A percentile compares a stretch with the other conserved stretches of the same genome.
Conservation (phyloP, 108 stramenopile genomes). For the Cyclotella sp. region DNA sequence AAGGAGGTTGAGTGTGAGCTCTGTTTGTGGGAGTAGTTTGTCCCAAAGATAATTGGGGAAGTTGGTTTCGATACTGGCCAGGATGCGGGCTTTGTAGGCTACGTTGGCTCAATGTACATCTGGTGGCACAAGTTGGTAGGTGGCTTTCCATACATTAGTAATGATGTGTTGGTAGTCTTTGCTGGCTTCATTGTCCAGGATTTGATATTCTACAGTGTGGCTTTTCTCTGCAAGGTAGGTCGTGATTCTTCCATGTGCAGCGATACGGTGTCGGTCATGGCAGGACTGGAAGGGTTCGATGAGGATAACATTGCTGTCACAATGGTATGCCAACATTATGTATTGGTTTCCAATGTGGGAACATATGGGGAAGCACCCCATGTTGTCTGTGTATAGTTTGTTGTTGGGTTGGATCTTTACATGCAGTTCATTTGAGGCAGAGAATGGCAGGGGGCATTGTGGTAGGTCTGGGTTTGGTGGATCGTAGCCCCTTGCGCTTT, state of each 20-base stretch:
- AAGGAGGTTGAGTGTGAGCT: neutral
- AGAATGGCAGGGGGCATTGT: too few relatives aligned
- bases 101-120: neutral
- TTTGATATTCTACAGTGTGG: neutral
- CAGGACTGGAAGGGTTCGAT: neutral
- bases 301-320: neutral
- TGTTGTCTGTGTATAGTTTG: too few relatives aligned
- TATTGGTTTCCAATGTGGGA: neutral
- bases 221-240: neutral
- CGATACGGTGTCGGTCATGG: neutral
- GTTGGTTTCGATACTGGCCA: too few relatives aligned
- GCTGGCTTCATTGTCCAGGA: neutral
- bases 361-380: neutral
- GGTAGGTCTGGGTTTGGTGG: too few relatives aligned
- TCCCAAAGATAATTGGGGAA: neutral
- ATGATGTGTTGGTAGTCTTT: neutral
- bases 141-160: neutral
- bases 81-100: neutral
- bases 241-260: neutral
- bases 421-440: too few relatives aligned
- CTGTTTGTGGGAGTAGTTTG: neutral
- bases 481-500: too few relatives aligned
- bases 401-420: too few relatives aligned
- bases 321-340: neutral
- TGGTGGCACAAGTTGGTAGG: neutral